These are phyloP conservation scores for Acanthamoeba sp. DNA, from an alignment of 208 protist species.

Conservation along the genomic window DNA sequence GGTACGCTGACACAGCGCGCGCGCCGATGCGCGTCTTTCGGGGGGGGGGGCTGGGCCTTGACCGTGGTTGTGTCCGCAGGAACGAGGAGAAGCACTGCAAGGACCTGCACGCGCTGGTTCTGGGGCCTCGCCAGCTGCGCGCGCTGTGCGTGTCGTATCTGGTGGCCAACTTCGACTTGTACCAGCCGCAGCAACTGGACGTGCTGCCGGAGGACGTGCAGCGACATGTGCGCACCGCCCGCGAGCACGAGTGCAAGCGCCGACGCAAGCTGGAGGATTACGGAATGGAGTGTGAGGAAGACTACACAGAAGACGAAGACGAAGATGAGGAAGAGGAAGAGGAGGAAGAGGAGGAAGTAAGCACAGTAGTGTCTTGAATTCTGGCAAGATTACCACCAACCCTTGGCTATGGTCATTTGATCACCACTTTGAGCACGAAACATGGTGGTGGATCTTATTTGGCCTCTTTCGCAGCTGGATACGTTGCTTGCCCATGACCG, in stretches of 20 bases:
- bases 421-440: too few relatives aligned
- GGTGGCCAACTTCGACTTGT: not conserved
- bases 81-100: slow-evolving; percentile 18
- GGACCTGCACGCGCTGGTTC: not conserved
- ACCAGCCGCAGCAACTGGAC: not conserved
- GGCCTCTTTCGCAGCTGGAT: too few relatives aligned
- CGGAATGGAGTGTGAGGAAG: not conserved
- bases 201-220: not conserved
- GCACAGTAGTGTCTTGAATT: too few relatives aligned
- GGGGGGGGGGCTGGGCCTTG: too few relatives aligned
- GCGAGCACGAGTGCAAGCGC: not conserved
- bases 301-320: not conserved
- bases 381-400: too few relatives aligned
- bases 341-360: not conserved
- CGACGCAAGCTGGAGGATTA: not conserved
- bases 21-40: not conserved
- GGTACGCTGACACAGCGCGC: not conserved
- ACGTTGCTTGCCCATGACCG: too few relatives aligned
- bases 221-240: not conserved
- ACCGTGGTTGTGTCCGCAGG: not conserved
- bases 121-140: not conserved
- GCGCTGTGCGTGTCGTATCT: not conserved
- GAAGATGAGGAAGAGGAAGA: not conserved
- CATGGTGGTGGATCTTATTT: too few relatives aligned
- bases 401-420: too few relatives aligned